Conservation (phyloP, 441 rosid species). For the Isatis lusitanica region DNA sequence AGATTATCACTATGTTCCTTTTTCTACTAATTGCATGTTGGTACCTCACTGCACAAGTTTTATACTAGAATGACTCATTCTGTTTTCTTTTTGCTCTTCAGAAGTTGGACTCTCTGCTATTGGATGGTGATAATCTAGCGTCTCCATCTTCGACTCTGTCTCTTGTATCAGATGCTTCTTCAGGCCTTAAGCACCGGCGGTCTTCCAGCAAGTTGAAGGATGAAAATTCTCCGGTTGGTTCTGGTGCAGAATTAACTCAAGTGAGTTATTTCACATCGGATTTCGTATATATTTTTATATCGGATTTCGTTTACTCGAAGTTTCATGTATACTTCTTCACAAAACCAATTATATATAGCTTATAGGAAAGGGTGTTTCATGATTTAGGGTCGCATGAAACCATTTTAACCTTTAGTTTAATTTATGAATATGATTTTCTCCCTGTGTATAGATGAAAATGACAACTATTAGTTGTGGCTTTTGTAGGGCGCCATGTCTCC, state of each 20-base stretch:
- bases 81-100: conserved; percentile 35
- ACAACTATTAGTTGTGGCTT: conserved; percentile 16
- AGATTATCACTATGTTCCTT: neutral
- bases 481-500: conserved; percentile 73
- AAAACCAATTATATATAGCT: neutral
- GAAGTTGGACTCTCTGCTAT: conserved; percentile 62
- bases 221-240: conserved; percentile 71
- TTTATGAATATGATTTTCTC: neutral
- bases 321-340: neutral
- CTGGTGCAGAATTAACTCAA: conserved; percentile 69
- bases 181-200: conserved; percentile 60
- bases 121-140: conserved; percentile 64
- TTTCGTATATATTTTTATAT: neutral
- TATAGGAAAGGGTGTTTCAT: neutral
- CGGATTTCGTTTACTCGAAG: neutral
- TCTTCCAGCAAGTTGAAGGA: conserved; percentile 86
- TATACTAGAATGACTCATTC: conserved; percentile 20
- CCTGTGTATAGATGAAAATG: conserved; percentile 18
- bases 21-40: neutral
- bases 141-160: conserved; percentile 51
- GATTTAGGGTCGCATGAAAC: conserved; percentile 7
- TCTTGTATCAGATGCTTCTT: conserved; percentile 52
- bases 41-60: neutral
- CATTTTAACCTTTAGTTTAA: neutral
- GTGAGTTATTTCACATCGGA: too few relatives aligned